Percentiles rank a stretch among this genome's conserved stretches.
Conservation (phyloP, 768 basidiomycete genomes). For the Tubosaeta sp. region DNA sequence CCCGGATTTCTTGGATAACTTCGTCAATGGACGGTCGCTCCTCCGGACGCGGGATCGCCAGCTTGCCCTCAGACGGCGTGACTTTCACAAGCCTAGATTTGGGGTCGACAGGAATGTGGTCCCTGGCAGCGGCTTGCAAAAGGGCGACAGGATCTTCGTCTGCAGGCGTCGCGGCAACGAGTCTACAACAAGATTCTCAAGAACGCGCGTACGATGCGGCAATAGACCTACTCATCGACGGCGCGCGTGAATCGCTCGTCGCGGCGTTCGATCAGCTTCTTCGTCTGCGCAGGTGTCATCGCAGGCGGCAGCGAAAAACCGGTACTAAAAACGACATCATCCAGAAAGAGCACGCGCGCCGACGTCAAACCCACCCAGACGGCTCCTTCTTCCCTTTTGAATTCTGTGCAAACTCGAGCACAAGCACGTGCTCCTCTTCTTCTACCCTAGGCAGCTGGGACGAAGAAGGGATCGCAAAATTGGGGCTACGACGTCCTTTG, state of each 20-base stretch:
- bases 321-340: slow-evolving; percentile 10
- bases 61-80: slow-evolving; percentile 4
- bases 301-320: slow-evolving; percentile 28
- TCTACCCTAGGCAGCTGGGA: slow-evolving; percentile 25
- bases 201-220: not conserved
- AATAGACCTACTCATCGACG: slow-evolving; percentile 55
- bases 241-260: slow-evolving; percentile 62
- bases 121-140: slow-evolving; percentile 61
- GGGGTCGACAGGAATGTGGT: slow-evolving; percentile 70
- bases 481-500: slow-evolving; percentile 36
- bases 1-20: slow-evolving; percentile 54
- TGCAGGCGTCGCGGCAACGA: slow-evolving; percentile 48
- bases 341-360: too few relatives aligned
- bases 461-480: slow-evolving; percentile 33
- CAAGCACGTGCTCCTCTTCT: slow-evolving; percentile 46
- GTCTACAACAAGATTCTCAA: slow-evolving; percentile 33
- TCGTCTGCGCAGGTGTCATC: slow-evolving; percentile 53
- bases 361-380: slow-evolving; percentile 19
- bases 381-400: slow-evolving; percentile 31
- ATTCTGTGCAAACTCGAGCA: slow-evolving; percentile 49
- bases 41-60: slow-evolving; percentile 37
- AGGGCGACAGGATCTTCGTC: slow-evolving; percentile 59
- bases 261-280: slow-evolving; percentile 67
- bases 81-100: slow-evolving; percentile 5
- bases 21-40: slow-evolving; percentile 54